phyloP scores from a whole-genome alignment of 1,139 yeast genomes.

The Candida sanyaensis region DNA sequence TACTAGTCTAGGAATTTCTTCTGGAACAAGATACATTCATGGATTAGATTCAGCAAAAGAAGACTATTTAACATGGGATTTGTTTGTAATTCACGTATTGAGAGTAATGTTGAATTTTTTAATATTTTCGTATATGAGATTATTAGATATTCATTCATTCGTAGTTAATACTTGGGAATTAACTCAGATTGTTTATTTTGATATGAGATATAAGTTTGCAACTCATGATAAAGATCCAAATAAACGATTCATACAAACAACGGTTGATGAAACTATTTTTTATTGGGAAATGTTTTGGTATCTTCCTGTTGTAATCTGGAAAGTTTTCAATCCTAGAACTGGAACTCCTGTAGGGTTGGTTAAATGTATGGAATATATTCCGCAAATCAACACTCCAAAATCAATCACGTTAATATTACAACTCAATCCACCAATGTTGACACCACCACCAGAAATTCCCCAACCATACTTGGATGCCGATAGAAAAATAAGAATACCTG shows the following conservation, averaged over 20 bases:
- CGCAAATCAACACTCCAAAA: slow-evolving; percentile 18
- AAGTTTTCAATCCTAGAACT: slow-evolving; percentile 9
- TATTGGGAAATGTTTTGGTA: slow-evolving; percentile 8
- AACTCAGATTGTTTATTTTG: slow-evolving; percentile 13
- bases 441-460: slow-evolving; percentile 42
- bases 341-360: slow-evolving; percentile 15
- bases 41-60: slow-evolving; percentile 14
- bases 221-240: slow-evolving; percentile 3
- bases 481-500: slow-evolving; percentile 37
- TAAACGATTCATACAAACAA: slow-evolving; percentile 2
- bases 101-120: slow-evolving; percentile 16
- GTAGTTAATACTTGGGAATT: slow-evolving; percentile 11
- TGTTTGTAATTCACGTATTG: slow-evolving; percentile 21
- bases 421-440: slow-evolving; percentile 13
- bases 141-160: slow-evolving; percentile 4
- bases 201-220: slow-evolving; percentile 9
- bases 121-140: slow-evolving; percentile 11
- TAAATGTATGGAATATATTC: slow-evolving; percentile 15
- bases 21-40: slow-evolving; percentile 9
- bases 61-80: slow-evolving; percentile 19
- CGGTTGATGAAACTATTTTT: slow-evolving; percentile 4
- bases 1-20: slow-evolving; percentile 14
- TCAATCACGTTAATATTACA: slow-evolving; percentile 22
- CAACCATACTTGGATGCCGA: slow-evolving; percentile 43
- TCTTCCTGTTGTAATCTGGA: slow-evolving; percentile 10